phyloP scores from a whole-genome alignment of 176 grass and related monocot species.

The maize (Zea mays) region Zm-B73-REFERENCE-NAM-5.0 NC_050101.1:140783001-140783500 shows the following conservation, averaged over 20 bases:
- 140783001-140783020: neutral
- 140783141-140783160: neutral
- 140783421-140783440: neutral
- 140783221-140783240: neutral
- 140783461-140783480: neutral
- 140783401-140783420: constrained; percentile 13
- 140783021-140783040: neutral
- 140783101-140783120: constrained; percentile 26
- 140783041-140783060: neutral
- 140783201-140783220: constrained; percentile 1
- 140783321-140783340: neutral
- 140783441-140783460: neutral
- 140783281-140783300: constrained; percentile 25
- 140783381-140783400: neutral
- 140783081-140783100: neutral
- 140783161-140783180: neutral
- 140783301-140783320: neutral
- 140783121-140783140: neutral
- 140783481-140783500: constrained; percentile 42
- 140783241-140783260: neutral
- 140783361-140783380: neutral
- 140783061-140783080: neutral
- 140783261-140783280: constrained; percentile 7
- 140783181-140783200: constrained; percentile 37
- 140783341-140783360: neutral